These are phyloP conservation scores for Pseudocercospora eumusae DNA, from an alignment of 2,329 filamentous ascomycete species.

Conservation along the genomic window DNA sequence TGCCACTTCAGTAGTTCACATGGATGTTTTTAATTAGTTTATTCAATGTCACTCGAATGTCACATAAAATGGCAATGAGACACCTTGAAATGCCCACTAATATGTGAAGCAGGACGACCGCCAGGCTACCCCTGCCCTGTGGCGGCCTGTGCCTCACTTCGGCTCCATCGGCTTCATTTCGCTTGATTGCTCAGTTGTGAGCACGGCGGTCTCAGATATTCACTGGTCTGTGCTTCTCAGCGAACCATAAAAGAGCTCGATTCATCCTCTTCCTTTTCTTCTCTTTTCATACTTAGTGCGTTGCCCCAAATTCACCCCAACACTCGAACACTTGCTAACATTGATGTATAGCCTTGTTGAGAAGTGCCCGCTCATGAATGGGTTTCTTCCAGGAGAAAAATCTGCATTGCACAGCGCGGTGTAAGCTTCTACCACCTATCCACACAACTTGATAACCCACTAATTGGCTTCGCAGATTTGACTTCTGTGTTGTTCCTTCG, in stretches of 20 bases:
- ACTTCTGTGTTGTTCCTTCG: slow-evolving; percentile 8
- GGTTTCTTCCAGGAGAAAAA: not conserved
- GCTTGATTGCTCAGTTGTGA: not conserved
- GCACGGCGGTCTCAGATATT: not conserved
- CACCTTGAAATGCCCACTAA: not conserved
- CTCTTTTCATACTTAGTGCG: not conserved
- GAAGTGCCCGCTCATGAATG: slow-evolving; percentile 9
- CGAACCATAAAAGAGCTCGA: not conserved
- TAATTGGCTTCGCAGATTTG: not conserved
- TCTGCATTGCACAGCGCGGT: slow-evolving; percentile 19
- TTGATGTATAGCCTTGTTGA: slow-evolving; percentile 7
- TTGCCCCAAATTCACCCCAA: not conserved
- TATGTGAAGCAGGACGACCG: not conserved
- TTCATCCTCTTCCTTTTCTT: not conserved
- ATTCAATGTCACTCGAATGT: not conserved
- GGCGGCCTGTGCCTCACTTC: no score
- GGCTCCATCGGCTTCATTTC: not conserved
- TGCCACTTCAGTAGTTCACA: not conserved
- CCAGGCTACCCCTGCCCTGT: no score
- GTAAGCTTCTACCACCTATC: no score
- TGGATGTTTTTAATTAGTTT: no score
- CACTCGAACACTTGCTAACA: not conserved
- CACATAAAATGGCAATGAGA: not conserved
- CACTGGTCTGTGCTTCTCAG: no score
- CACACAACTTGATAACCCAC: no score